These are phyloP conservation scores for Lepidium africanum DNA, from an alignment of 345 rosid species.

Conservation along the genomic window DNA sequence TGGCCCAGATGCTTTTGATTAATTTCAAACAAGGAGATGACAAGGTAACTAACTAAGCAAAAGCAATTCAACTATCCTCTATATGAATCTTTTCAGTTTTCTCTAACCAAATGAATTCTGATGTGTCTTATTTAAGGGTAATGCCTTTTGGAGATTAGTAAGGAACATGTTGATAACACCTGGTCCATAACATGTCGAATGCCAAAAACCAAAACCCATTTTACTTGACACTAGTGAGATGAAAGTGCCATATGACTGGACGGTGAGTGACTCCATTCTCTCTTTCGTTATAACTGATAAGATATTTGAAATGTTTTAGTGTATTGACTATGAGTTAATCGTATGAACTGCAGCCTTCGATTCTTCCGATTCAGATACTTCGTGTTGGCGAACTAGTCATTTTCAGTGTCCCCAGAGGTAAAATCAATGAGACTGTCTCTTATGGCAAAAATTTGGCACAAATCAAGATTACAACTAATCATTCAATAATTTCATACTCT, in stretches of 20 bases:
- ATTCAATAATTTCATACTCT: no score
- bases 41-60: conserved; percentile 34
- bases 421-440: conserved; percentile 1
- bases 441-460: no score
- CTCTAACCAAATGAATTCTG: background rate
- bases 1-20: conserved; percentile 99
- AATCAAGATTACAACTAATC: no score
- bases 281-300: background rate
- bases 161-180: conserved; percentile 74
- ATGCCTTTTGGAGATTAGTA: conserved; percentile 85
- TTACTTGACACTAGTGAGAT: conserved; percentile 98
- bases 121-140: conserved; percentile 45
- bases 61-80: conserved; percentile 33
- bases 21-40: conserved; percentile 96
- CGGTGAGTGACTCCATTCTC: conserved; percentile 46
- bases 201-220: conserved; percentile 91
- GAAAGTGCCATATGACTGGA: conserved; percentile 95
- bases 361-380: conserved; percentile 89
- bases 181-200: conserved; percentile 52
- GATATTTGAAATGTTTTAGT: background rate
- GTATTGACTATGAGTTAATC: background rate
- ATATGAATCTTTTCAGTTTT: background rate
- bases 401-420: conserved; percentile 97
- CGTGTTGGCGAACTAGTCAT: conserved; percentile 81
- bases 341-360: conserved; percentile 59